Percentiles rank a stretch among this genome's conserved stretches.
Evolutionary conservation across 371 early-diverging fungal species (phyloP).

Genomic region (Saksenaea vasiformis): DNA sequence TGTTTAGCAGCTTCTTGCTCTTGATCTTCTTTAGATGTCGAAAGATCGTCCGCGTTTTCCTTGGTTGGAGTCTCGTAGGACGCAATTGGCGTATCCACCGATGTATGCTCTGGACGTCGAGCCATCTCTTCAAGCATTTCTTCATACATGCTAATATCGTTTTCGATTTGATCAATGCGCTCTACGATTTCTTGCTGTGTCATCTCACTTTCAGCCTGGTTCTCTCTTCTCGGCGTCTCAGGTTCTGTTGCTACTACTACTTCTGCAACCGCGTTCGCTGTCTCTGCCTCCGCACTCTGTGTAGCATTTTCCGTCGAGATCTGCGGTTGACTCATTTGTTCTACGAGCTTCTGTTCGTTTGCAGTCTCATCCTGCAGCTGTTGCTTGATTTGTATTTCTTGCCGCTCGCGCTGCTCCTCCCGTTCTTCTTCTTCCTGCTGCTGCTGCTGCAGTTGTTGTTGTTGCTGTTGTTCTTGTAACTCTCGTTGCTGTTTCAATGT

Average conservation of each 20-base stretch:
- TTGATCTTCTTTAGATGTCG: slow-evolving; percentile 23
- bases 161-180: slow-evolving; percentile 54
- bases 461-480: background rate
- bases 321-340: background rate
- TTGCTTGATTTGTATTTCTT: background rate
- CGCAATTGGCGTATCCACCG: background rate
- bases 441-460: background rate
- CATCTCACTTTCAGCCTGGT: slow-evolving; percentile 13
- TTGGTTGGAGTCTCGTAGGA: slow-evolving; percentile 7
- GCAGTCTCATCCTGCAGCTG: slow-evolving; percentile 8
- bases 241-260: background rate
- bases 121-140: slow-evolving; percentile 38
- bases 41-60: slow-evolving; percentile 8
- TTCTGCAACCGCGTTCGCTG: too few species aligned
- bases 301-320: too few species aligned
- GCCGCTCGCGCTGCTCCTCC: slow-evolving; percentile 4
- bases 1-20: slow-evolving; percentile 37
- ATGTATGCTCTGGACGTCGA: slow-evolving; percentile 20
- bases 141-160: slow-evolving; percentile 48
- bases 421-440: background rate
- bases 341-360: background rate
- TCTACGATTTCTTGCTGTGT: slow-evolving; percentile 54
- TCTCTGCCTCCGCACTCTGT: too few species aligned
- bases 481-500: background rate
- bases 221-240: background rate